Evolutionary conservation across 2,329 filamentous ascomycete genomes (phyloP).

Genomic region (Diaporthe sp.): DNA sequence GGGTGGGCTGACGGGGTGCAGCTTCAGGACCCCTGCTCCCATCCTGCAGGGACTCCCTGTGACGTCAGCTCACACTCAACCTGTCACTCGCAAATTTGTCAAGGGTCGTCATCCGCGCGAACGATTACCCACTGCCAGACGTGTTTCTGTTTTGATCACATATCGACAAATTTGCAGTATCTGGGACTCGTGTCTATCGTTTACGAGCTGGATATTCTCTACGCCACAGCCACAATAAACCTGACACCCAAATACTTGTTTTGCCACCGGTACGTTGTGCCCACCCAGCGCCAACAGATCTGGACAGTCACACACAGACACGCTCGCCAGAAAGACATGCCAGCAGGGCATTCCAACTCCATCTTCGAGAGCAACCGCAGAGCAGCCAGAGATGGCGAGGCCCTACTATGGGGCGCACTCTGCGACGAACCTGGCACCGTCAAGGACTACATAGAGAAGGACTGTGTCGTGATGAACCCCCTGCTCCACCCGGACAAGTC

Average conservation of each 20-base stretch:
- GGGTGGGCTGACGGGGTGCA: not conserved
- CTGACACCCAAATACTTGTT: not conserved
- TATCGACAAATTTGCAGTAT: not conserved
- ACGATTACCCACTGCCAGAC: not conserved
- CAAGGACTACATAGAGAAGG: slow-evolving; percentile 30
- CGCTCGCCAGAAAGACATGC: slow-evolving; percentile 27
- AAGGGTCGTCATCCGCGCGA: not conserved
- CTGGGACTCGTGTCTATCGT: not conserved
- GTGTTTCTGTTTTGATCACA: not conserved
- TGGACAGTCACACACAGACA: not conserved
- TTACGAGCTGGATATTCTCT: not conserved
- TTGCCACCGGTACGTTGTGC: not conserved
- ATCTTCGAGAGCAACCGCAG: slow-evolving; percentile 34
- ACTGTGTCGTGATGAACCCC: slow-evolving; percentile 39
- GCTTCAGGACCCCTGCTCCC: not conserved
- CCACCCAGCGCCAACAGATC: not conserved
- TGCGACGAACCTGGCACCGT: slow-evolving; percentile 21
- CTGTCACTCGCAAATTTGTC: not conserved
- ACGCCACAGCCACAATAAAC: too few relatives aligned
- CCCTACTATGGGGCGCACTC: slow-evolving; percentile 32
- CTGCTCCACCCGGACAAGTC: slow-evolving; percentile 35
- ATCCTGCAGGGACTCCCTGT: slow-evolving; percentile 2
- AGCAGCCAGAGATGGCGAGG: slow-evolving; percentile 35
- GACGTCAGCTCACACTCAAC: slow-evolving; percentile 23
- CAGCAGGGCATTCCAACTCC: slow-evolving; percentile 38